Evolutionary conservation across 352 stramenopile species (phyloP), one percentile per base, ranked within the genome.

Genomic region (Peronospora destructor): DNA sequence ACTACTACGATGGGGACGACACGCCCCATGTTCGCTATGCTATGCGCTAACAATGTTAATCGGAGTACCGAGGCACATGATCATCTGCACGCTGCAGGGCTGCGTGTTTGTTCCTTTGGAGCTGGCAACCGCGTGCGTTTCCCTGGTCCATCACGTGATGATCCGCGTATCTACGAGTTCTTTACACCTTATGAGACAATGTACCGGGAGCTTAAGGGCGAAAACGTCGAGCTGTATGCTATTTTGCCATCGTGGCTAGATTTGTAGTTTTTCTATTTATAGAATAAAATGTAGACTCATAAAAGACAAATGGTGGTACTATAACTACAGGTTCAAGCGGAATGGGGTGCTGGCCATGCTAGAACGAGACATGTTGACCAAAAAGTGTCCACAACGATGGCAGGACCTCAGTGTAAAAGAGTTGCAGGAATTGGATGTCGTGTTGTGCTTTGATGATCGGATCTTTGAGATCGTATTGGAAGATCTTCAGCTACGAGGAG

Each of bases 11-110:
- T n/a, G 8, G 30, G 3, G 30, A 34, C 30, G 11, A 34, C 30
- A 34, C 30, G 30, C 30, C 30, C 30, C 7, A 34, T 88, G 66
- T 94, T 94, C 52, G 75, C 79, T 25, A 91, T 94, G 76, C 60
- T 94, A 19, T 95, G 85, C 66, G 82, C 84, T 36, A 93, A 91
- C 73, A 95, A 94, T 67, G 85, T 94, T 45, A 94, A 95, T 60
- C 79, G 85, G 41, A 92, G 77, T 66, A 94, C 87, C 4, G 85
- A 94, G 63, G 85, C 85, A 16, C 85, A 95, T 45, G 82, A 92
- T 55, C 76, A 90, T 43, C 65, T 95, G 23, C 71, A 89, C 34
- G 77, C 78, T 0, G 79, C 71, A 12, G 84, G 84, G 0, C 61
- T 94, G 23, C 71, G 80, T 40, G 85, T 95, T 26, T 87, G 77